Conservation (phyloP, 2,329 filamentous ascomycete genomes). For the Knufia fluminis region DNA sequence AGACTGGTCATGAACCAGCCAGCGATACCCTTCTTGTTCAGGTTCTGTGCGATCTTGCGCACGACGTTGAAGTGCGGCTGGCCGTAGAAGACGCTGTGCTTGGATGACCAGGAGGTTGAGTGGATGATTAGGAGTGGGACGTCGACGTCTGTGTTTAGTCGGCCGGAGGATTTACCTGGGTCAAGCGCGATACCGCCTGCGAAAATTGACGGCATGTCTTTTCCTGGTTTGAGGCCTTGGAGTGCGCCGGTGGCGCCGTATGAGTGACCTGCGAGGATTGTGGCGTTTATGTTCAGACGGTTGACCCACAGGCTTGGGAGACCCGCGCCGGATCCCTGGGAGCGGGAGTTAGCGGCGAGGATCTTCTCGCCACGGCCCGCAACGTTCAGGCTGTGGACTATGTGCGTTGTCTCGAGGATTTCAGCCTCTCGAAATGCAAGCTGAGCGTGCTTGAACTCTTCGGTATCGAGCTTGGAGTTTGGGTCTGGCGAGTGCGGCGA, state of each 20-base stretch:
- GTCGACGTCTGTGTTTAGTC: slow-evolving; percentile 49
- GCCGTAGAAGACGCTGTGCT: slow-evolving; percentile 50
- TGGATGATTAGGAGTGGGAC: slow-evolving; percentile 55
- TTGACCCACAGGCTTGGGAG: slow-evolving; percentile 42
- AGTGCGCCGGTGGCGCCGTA: slow-evolving; percentile 58
- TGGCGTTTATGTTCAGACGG: slow-evolving; percentile 46
- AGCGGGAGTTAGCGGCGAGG: slow-evolving; percentile 35
- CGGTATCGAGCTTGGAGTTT: slow-evolving; percentile 11
- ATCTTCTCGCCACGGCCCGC: slow-evolving; percentile 14
- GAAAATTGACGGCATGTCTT: slow-evolving; percentile 31
- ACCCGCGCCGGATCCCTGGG: slow-evolving; percentile 42
- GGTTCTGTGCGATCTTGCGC: slow-evolving; percentile 43
- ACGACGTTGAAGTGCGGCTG: slow-evolving; percentile 57
- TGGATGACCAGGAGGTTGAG: slow-evolving; percentile 55
- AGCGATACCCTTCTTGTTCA: slow-evolving; percentile 35
- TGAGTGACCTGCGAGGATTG: slow-evolving; percentile 54
- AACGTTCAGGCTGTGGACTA: slow-evolving; percentile 16
- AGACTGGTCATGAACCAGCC: slow-evolving; percentile 46
- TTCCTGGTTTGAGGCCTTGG: slow-evolving; percentile 39
- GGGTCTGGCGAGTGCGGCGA: neutral
- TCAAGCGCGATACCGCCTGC: slow-evolving; percentile 54
- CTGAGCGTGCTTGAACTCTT: slow-evolving; percentile 20
- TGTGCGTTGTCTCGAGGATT: slow-evolving; percentile 20
- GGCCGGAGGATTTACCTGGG: slow-evolving; percentile 56
- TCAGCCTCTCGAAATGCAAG: slow-evolving; percentile 24